Base-by-base conservation (phyloP, 208 protist genomes). In the Trypanosoma brucei region DNA sequence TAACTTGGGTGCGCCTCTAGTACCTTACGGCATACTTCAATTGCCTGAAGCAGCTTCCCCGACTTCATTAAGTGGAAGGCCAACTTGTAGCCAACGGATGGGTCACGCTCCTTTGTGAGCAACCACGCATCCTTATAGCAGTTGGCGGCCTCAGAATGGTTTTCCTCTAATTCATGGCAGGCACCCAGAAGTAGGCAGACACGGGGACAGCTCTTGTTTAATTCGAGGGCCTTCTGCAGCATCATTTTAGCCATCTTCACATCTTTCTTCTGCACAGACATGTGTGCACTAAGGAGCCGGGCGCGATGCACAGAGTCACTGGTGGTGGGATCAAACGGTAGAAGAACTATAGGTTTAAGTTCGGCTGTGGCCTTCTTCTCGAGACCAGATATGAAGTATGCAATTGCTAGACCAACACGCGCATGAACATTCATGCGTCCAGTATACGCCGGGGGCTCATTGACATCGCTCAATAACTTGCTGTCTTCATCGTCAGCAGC, bases 41-140 rank as follows among this genome's bases (percentile, higher is more conserved):
- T 98, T 9, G 92, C 91, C 58, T 95, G 78, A 52, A 98, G 80
- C 31, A 88, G 84, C 42, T 88, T 76, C 55, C 86, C 84, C 50
- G 92, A 92, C 73, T 98, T 98, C 59, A 98, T 83, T 66, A 94
- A 96, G 79, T 98, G 98, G 78, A 98, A 98, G 34, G 94, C 94
- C 5, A 98, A 83, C 59, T 97, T 97, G 86, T 93, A 98, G n/a
- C 97, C 97, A 34, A 98, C 75, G 1, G 61, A 71, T 9, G 92
- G 91, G 62, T 94, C 79, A 2, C 61, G 72, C 59, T 97, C 92
- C 67, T 89, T 83, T 54, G 89, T 58, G 46, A 96, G 73, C 49
- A 87, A 67, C 96, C 97, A 98, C 4, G 97, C 93, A 40, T 87
- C 88, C 49, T 96, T 83, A 66, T 98, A 98, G 76, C 92, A 89